These are phyloP conservation scores for Mycena chlorophos DNA, from an alignment of 768 basidiomycete genomes.

Conservation along the genomic window DNA sequence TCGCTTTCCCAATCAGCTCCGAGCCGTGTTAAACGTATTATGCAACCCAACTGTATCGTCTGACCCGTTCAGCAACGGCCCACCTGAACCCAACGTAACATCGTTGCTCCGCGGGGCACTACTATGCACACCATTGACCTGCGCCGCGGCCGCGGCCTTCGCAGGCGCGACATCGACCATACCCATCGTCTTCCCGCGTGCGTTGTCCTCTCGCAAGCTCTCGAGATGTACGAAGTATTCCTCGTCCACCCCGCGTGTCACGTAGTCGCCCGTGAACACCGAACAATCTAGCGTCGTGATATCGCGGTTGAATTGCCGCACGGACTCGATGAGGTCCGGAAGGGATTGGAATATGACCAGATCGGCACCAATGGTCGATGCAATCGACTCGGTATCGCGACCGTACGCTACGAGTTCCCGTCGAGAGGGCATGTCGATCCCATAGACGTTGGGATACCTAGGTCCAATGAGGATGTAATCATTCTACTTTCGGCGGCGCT, in stretches of 20 bases:
- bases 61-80: slow-evolving; percentile 56
- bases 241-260: slow-evolving; percentile 90
- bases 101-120: slow-evolving; percentile 22
- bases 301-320: slow-evolving; percentile 77
- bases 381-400: slow-evolving; percentile 70
- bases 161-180: slow-evolving; percentile 1
- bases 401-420: slow-evolving; percentile 86
- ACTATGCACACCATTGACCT: slow-evolving; percentile 7
- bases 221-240: slow-evolving; percentile 78
- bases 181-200: slow-evolving; percentile 52
- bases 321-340: slow-evolving; percentile 81
- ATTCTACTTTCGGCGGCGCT: slow-evolving; percentile 13
- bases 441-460: slow-evolving; percentile 93
- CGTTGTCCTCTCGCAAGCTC: slow-evolving; percentile 77
- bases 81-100: slow-evolving; percentile 24
- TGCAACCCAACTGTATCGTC: slow-evolving; percentile 81
- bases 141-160: slow-evolving; percentile 5
- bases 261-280: slow-evolving; percentile 95
- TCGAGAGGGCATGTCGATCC: slow-evolving; percentile 99
- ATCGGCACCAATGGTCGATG: slow-evolving; percentile 86
- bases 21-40: slow-evolving; percentile 65
- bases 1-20: slow-evolving; percentile 13
- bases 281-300: slow-evolving; percentile 91
- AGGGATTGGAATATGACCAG: slow-evolving; percentile 95
- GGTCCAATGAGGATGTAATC: neutral